Evolutionary conservation across 306 rosid genomes (phyloP), one percentile per base, ranked within the genome.

Genomic region (Betula pendula): DNA sequence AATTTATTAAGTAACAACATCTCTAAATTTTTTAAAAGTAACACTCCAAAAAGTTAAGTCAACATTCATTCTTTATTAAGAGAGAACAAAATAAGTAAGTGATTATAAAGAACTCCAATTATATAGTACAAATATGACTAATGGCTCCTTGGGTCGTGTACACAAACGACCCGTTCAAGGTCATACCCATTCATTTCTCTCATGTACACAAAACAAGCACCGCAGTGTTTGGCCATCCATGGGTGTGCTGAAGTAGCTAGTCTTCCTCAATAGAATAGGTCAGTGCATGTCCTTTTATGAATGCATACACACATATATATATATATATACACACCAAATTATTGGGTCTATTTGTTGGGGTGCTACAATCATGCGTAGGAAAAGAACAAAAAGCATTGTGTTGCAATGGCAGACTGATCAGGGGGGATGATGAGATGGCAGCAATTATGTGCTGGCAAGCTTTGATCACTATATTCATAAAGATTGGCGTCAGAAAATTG

Each of bases 261-360:
- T 85, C 81, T 84, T 74, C 71, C 63, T 33, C 75, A 70, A 72
- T 81, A 70, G 73, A 82, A 79, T 76, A 22, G 8, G 79, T 31
- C 78, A 3, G n/a, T n/a, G n/a, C n/a, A 68, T 68, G 42, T 80
- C 78, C 22, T 29, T 72, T 79, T 56, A 77, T 77, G 59, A 45
- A 77, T 75, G 59, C 56, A 63, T 56, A 59, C 31, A 29, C 33
- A 29, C 33, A 29, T 29, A 2, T 29, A 29, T 25, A 58, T 68
- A 66, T 17, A 31, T 20, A 67, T 24, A 50, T 62, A 63, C 63
- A 20, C 11, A 85, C 73, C 82, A 70, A 79, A 87, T 87, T 84
- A 91, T 87, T 91, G 89, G 90, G 87, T 76, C 84, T 79, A 45
- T 45, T 77, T 68, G 76, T 40, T 83, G 75, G 89, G 91, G 16